phyloP scores from a whole-genome alignment of 805 yeast species.

The Lachancea fermentati region DNA sequence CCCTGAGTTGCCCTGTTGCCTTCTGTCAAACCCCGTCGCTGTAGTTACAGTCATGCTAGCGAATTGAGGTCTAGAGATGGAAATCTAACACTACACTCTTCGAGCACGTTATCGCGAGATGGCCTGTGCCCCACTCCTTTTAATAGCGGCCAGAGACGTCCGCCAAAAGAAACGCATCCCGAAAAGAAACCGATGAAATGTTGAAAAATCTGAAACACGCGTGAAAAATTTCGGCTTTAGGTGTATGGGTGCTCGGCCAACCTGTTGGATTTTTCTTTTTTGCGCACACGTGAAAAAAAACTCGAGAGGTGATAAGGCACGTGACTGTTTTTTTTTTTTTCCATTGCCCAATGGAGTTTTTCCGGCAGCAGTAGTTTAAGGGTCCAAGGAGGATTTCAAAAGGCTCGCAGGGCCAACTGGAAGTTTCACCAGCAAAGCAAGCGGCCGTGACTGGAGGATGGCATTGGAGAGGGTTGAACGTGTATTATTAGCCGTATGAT shows the following conservation, averaged over 20 bases:
- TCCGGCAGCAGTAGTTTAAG: too few species aligned
- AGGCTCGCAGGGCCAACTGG: too few species aligned
- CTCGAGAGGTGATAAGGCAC: neutral
- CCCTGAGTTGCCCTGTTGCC: slow-evolving; percentile 1
- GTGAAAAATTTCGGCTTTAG: neutral
- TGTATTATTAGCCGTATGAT: too few species aligned
- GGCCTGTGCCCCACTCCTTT: neutral
- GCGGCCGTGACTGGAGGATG: too few species aligned
- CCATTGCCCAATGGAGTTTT: too few species aligned
- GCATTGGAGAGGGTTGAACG: too few species aligned
- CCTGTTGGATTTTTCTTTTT: neutral
- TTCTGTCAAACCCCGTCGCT: slow-evolving; percentile 6
- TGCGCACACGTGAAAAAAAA: too few species aligned
- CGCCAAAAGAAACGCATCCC: neutral
- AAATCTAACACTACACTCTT: too few species aligned
- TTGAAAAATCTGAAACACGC: neutral
- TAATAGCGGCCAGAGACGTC: neutral
- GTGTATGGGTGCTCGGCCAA: neutral
- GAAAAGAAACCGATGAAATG: neutral
- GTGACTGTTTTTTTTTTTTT: neutral
- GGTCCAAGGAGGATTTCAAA: too few species aligned
- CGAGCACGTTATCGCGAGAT: too few species aligned
- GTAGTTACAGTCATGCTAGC: neutral
- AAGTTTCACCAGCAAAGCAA: neutral
- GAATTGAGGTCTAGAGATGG: neutral